Base-by-base conservation (phyloP, 768 basidiomycete genomes). In the Mycena galericulata region DNA sequence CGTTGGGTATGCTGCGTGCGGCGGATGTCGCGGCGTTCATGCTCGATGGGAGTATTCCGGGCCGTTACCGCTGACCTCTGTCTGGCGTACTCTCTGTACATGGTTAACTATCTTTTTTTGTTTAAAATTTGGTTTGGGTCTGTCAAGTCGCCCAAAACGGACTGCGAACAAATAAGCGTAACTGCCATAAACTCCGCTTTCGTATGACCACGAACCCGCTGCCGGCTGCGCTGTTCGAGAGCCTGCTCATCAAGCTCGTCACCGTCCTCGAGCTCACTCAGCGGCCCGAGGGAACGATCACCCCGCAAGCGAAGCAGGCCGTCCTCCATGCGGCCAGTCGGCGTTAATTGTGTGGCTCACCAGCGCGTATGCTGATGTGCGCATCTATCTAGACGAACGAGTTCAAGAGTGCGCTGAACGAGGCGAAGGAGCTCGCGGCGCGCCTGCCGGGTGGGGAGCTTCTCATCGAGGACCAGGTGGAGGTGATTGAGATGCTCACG, bases 401-500 rank as follows among this genome's bases (percentile, higher is more conserved):
- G 32, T 90, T 92, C 78, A 91, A 89, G 71, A 87, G 80, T 62
- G 76, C 85, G 12, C 73, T 94, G 46, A 76, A 76, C 26, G 85
- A 86, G 49, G 92, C 92, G 0, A 91, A 87, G 73, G 87, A 90
- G 11, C 78, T 87, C 47, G 89, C 91, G 0, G 73, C 72, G 11
- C 78, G 80, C 50, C 80, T 95, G 8, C 90, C 92, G 0, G 93
- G 93, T 3, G 93, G 93, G 10, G 93, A 94, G 74, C 80, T 94
- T 61, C 79, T 84, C 50, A 84, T 89, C 43, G 82, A 87, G 43
- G 91, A 93, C 56, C 93, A 95, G 72, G 87, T 90, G 68, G 87
- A 91, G 50, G 84, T 94, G 7, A 90, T 94, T 50, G 77, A 79
- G 36, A 90, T 93, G 89, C 80, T 95, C 14, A 87, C 90, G 73